Evolutionary conservation across 2,329 filamentous ascomycete species (phyloP), one percentile per base, ranked within the genome.

Genomic region (Ophiosphaerella narmari): DNA sequence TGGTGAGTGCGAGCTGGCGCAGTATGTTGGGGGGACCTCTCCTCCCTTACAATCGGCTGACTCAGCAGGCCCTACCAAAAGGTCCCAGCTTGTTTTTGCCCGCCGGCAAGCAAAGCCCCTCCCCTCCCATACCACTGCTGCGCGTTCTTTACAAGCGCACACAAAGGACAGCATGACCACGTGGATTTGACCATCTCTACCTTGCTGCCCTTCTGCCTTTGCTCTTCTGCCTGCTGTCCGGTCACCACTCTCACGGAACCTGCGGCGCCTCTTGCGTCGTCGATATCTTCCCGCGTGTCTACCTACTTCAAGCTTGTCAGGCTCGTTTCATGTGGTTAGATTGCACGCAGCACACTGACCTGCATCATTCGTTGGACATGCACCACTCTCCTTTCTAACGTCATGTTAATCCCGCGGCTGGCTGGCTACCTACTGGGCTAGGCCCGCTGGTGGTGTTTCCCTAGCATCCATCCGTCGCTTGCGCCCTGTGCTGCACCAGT

Each of bases 321-420:
- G 55, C 56, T 39, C 51, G 65, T 71, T 67, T 66, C 67, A 67
- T 56, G 58, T 57, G 54, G 54, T 64, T 70, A 66, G 63, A 71
- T 70, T 70, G 62, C 65, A 60, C 62, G 57, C 58, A 60, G 58
- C 38, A 54, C 50, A 44, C 50, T 41, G 46, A 44, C 53, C 54
- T 52, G 43, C 51, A 44, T 52, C 48, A 67, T 68, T 69, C 66
- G 66, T 55, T 59, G 51, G 51, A 40, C 50, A 48, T 52, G 48
- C 48, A 49, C 38, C 64, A 59, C 58, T 59, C 55, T 44, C 47
- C 54, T 46, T 48, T 55, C 45, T 26, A 50, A 51, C 57, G 62
- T 57, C 63, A 60, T 59, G 57, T 50, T 41, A 45, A 57, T 56
- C 54, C 55, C 50, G 51, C 54, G 55, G 57, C 63, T 62, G 59